These are phyloP conservation scores for Aspergillus felis DNA, from an alignment of 2,329 filamentous ascomycete species.

Conservation along the genomic window DNA sequence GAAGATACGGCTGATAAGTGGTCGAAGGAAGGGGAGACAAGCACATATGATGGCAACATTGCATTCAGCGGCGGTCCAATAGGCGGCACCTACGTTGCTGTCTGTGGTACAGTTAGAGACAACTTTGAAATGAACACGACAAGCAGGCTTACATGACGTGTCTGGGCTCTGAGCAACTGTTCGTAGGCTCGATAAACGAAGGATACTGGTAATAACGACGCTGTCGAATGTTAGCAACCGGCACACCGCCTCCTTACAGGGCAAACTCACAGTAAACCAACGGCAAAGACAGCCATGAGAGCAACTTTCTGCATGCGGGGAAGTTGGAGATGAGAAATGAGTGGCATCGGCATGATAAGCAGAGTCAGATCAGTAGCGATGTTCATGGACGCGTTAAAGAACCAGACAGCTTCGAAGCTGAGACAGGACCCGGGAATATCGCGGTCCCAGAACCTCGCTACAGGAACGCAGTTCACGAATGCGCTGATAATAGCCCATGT, in stretches of 20 bases:
- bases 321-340: conserved; percentile 37
- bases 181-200: conserved; percentile 26
- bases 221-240: conserved; percentile 4
- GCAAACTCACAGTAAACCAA: conserved; percentile 36
- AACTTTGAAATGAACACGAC: neutral
- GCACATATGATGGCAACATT: conserved; percentile 42
- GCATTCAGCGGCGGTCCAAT: conserved; percentile 43
- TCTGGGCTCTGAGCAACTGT: conserved; percentile 22
- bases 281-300: conserved; percentile 40
- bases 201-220: conserved; percentile 30
- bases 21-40: conserved; percentile 39
- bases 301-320: conserved; percentile 40
- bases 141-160: conserved; percentile 21
- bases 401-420: conserved; percentile 38
- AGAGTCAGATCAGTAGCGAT: conserved; percentile 42
- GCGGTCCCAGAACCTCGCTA: conserved; percentile 41
- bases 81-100: conserved; percentile 37
- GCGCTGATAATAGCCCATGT: conserved; percentile 36
- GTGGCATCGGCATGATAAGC: conserved; percentile 41
- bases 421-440: conserved; percentile 34
- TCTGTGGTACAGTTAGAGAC: neutral
- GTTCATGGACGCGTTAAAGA: conserved; percentile 41
- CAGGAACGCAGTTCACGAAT: conserved; percentile 40
- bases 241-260: neutral
- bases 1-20: conserved; percentile 36